phyloP scores from a whole-genome alignment of 2,329 filamentous ascomycete genomes.

The Didymella glomerata region DNA sequence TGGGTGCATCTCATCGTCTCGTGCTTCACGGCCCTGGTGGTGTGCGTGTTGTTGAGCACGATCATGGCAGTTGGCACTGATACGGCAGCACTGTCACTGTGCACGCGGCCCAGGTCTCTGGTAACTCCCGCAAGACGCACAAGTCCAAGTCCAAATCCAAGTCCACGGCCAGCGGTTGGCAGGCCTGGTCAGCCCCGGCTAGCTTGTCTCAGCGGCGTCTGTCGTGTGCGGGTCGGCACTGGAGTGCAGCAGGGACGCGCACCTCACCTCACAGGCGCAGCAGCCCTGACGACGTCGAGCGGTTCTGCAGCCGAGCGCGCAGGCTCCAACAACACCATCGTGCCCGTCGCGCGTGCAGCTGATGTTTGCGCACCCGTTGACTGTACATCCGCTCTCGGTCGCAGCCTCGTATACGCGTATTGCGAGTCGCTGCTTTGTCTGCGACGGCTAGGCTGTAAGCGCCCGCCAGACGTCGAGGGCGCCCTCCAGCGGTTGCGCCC shows the following conservation, averaged over 20 bases:
- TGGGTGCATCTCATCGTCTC: not conserved
- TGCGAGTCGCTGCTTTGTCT: slow-evolving; percentile 9
- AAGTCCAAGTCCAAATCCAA: too few species aligned
- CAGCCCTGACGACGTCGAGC: not conserved
- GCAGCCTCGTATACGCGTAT: slow-evolving; percentile 9
- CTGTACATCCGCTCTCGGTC: not conserved
- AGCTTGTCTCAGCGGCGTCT: slow-evolving; percentile 15
- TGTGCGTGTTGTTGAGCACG: not conserved
- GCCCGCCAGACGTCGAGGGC: slow-evolving; percentile 10
- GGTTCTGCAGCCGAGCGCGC: slow-evolving; percentile 6
- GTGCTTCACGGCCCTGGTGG: not conserved
- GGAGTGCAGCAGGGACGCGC: slow-evolving; percentile 8
- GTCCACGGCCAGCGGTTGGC: slow-evolving; percentile 3
- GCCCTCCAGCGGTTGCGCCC: not conserved
- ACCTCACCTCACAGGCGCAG: not conserved
- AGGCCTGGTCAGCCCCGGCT: slow-evolving; percentile 10
- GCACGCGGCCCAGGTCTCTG: not conserved
- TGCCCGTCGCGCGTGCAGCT: not conserved
- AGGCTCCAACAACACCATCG: slow-evolving; percentile 4
- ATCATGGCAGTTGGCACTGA: not conserved
- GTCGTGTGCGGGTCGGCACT: slow-evolving; percentile 4
- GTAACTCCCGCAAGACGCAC: not conserved
- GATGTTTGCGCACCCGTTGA: not conserved
- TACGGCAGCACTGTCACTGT: not conserved
- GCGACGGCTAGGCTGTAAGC: slow-evolving; percentile 14